Evolutionary conservation across 192 early-diverging fungal species (phyloP).

Genomic region (Backusella sp.): DNA sequence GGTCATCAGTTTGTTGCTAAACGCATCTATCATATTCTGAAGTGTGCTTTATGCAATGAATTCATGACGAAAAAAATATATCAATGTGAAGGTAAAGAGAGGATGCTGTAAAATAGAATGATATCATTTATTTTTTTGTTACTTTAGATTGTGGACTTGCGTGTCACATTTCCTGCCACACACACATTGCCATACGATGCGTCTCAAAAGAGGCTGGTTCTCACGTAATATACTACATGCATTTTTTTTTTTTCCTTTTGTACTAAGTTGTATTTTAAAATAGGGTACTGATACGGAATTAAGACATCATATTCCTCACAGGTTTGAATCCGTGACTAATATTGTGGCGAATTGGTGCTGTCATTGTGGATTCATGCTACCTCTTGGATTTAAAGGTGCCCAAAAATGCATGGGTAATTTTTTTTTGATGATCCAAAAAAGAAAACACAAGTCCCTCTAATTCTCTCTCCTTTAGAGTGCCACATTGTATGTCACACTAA

Average conservation of each 20-base stretch:
- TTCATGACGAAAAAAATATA: slow-evolving; percentile 87
- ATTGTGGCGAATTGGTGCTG: slow-evolving; percentile 93
- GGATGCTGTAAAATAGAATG: no score
- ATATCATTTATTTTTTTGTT: background rate
- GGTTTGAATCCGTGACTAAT: slow-evolving; percentile 83
- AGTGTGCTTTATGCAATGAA: slow-evolving; percentile 92
- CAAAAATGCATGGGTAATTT: slow-evolving; percentile 49
- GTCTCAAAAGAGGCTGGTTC: slow-evolving; percentile 45
- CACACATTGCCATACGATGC: slow-evolving; percentile 83
- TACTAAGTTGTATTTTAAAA: background rate
- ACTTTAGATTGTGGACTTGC: slow-evolving; percentile 84
- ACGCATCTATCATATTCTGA: slow-evolving; percentile 95
- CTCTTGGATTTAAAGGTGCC: slow-evolving; percentile 70
- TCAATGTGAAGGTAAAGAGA: slow-evolving; percentile 79
- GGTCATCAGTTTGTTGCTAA: slow-evolving; percentile 91
- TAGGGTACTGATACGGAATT: slow-evolving; percentile 63
- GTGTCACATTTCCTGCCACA: slow-evolving; percentile 89
- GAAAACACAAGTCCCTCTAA: background rate
- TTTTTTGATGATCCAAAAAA: background rate
- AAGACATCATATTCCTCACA: slow-evolving; percentile 93
- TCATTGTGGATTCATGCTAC: slow-evolving; percentile 95
- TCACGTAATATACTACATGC: background rate
- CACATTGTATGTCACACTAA: slow-evolving; percentile 72
- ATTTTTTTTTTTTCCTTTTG: background rate
- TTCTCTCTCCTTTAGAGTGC: slow-evolving; percentile 68